A percentile compares a stretch with the other conserved stretches of the same genome.
These are phyloP conservation scores for Hevea brasiliensis DNA, from an alignment of 345 rosid genomes.

Conservation along the genomic window DNA sequence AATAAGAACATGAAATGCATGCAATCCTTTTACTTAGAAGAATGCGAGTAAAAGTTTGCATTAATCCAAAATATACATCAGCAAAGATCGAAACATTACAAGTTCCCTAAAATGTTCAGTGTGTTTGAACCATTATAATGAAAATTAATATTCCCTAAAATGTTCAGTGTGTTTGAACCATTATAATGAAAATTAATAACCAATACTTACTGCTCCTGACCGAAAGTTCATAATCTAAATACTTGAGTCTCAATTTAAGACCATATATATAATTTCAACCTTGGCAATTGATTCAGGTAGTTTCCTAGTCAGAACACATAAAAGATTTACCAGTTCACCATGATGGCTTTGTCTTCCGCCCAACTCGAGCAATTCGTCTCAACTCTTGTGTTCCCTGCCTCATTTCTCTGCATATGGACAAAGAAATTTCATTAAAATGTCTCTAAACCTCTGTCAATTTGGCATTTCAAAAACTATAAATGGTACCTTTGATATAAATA, in stretches of 20 bases:
- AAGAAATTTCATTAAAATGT: conserved; percentile 15
- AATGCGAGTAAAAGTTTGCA: neutral
- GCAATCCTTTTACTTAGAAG: neutral
- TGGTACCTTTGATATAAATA: conserved; percentile 73
- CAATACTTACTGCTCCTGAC: neutral
- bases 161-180: neutral
- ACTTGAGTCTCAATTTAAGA: too few species aligned
- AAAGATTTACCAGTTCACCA: conserved; percentile 12
- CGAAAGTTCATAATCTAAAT: neutral
- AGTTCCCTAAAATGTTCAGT: too few species aligned
- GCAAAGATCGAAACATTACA: neutral
- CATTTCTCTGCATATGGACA: conserved; percentile 59
- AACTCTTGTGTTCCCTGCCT: conserved; percentile 72
- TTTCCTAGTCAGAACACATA: neutral
- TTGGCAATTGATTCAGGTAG: neutral
- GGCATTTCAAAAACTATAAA: neutral
- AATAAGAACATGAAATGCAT: neutral
- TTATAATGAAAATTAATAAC: neutral
- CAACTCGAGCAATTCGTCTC: conserved; percentile 62
- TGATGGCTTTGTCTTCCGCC: conserved; percentile 52
- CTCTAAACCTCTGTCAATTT: conserved; percentile 14
- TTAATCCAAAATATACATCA: neutral
- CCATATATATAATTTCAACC: neutral
- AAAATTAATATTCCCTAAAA: neutral
- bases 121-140: neutral